phyloP scores from a whole-genome alignment of 352 stramenopile genomes.

The Phytophthora hibernalis region DNA sequence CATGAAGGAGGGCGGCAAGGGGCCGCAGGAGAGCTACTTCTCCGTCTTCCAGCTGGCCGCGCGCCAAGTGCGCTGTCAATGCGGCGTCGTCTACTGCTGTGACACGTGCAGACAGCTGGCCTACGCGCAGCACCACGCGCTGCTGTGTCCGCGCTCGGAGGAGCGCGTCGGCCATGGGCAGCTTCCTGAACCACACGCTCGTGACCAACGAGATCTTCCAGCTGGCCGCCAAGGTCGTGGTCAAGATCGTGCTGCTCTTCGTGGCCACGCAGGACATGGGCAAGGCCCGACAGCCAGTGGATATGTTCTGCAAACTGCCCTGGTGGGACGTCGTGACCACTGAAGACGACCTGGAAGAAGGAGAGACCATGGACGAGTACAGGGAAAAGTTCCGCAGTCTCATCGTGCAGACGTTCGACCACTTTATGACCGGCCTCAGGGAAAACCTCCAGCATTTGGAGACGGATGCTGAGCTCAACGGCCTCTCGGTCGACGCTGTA shows the following conservation, averaged over 20 bases:
- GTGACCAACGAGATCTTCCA: conserved; percentile 96
- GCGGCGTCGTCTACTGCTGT: conserved; percentile 89
- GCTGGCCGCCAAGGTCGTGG: conserved; percentile 89
- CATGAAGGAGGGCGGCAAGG: conserved; percentile 72
- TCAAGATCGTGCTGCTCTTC: conserved; percentile 70
- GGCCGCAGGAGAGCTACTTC: conserved; percentile 75
- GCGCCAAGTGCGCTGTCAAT: conserved; percentile 65
- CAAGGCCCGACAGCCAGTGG: conserved; percentile 64
- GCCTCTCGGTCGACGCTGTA: conserved; percentile 60
- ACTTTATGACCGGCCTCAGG: conserved; percentile 57
- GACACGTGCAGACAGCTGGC: conserved; percentile 69
- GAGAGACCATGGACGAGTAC: conserved; percentile 77
- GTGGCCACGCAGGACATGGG: conserved; percentile 63
- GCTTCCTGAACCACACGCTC: conserved; percentile 80
- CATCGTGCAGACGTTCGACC: conserved; percentile 62
- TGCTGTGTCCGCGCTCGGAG: conserved; percentile 70
- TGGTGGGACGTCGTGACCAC: conserved; percentile 92
- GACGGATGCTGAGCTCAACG: conserved; percentile 61
- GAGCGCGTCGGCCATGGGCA: conserved; percentile 69
- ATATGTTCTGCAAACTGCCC: conserved; percentile 90
- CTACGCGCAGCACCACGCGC: conserved; percentile 78
- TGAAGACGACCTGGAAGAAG: conserved; percentile 63
- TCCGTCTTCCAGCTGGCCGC: conserved; percentile 66
- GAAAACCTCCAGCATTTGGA: conserved; percentile 62
- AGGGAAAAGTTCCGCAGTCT: conserved; percentile 68